These are phyloP conservation scores for Lycium barbarum DNA, from an alignment of 257 asterid species.

Conservation along the genomic window DNA sequence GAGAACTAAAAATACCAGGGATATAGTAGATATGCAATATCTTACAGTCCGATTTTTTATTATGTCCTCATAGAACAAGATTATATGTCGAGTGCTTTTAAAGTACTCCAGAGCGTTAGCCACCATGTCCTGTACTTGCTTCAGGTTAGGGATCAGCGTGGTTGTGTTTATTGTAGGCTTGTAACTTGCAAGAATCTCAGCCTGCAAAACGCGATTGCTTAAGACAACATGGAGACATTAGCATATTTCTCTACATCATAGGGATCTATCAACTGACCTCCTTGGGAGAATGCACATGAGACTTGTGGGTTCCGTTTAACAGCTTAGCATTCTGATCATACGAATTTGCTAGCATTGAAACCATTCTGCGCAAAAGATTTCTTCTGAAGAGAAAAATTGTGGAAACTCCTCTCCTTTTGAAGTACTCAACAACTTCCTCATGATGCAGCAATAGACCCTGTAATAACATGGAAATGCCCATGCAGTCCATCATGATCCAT, in stretches of 20 bases:
- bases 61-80: slow-evolving; percentile 87
- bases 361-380: slow-evolving; percentile 84
- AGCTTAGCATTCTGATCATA: slow-evolving; percentile 84
- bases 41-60: slow-evolving; percentile 79
- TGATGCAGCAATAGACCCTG: slow-evolving; percentile 92
- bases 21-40: slow-evolving; percentile 2
- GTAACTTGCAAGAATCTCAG: slow-evolving; percentile 81
- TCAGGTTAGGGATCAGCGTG: slow-evolving; percentile 63
- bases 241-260: background rate
- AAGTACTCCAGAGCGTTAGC: slow-evolving; percentile 68
- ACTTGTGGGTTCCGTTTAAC: slow-evolving; percentile 95
- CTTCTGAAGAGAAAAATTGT: slow-evolving; percentile 86
- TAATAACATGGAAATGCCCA: slow-evolving; percentile 32
- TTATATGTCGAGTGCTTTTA: slow-evolving; percentile 77
- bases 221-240: background rate
- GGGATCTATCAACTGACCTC: slow-evolving; percentile 57
- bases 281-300: slow-evolving; percentile 82
- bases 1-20: background rate
- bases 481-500: slow-evolving; percentile 16
- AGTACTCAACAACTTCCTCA: slow-evolving; percentile 75
- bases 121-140: slow-evolving; percentile 73
- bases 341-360: slow-evolving; percentile 88
- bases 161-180: slow-evolving; percentile 76
- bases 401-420: slow-evolving; percentile 82
- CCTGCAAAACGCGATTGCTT: slow-evolving; percentile 54